Evolutionary conservation across 1,284 basidiomycete genomes (phyloP), one percentile per base, ranked within the genome.

Genomic region (Microbotryum saponariae): DNA sequence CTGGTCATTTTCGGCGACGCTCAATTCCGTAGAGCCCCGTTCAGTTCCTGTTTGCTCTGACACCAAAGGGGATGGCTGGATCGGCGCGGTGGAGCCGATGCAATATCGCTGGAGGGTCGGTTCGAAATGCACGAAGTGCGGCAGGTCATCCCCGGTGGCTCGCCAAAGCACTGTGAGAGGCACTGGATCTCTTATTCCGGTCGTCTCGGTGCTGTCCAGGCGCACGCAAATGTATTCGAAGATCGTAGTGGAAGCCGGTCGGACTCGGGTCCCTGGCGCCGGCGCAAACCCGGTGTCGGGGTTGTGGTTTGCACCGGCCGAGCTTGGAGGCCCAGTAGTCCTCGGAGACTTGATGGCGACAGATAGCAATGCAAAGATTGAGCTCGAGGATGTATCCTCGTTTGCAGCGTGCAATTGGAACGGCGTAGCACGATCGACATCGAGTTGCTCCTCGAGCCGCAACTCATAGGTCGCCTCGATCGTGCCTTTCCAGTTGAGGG

Each of bases 101-200:
- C 85, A 74, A 72, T 83, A 84, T 4, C 80, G 74, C 8, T 77
- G 72, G 18, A 77, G 74, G 6, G 76, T 71, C 9, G 74, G 68
- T 61, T 83, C 77, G 71, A 82, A 86, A 1, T 77, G 71, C n/a
- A 80, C 77, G 54, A 82, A 80, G 12, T 85, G 76, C 0, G 90
- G 90, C 18, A 91, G 82, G 66, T 88, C 84, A 51, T 81, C 77
- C 2, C 89, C 87, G 29, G 79, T 78, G 18, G 86, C 79, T 57
- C 79, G 82, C 89, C 89, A 93, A 14, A 31, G 47, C 0, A 72
- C 58, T 0, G 61, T 21, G n/a, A 83, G 51, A 52, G 83, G 73
- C 42, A 83, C 5, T 9, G 44, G 27, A 10, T 14, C 23, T 20
- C 29, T n/a, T 33, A 77, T 42, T 85, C 74, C 2, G 76, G 71